These are phyloP conservation scores for Suillus bovinus DNA, from an alignment of 768 basidiomycete genomes.

Conservation along the genomic window DNA sequence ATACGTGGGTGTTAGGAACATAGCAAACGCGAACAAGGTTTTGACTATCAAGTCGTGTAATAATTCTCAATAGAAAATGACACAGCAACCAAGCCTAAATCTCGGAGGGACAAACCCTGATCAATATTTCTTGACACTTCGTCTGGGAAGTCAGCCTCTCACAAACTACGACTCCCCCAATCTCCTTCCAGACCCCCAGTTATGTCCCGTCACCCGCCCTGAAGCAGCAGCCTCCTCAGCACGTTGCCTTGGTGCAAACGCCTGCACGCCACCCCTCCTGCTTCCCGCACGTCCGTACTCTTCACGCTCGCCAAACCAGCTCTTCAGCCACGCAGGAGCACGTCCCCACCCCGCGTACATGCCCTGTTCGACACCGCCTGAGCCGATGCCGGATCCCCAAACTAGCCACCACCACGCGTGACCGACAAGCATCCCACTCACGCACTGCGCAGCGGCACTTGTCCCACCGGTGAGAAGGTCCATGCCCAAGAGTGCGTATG, in stretches of 20 bases:
- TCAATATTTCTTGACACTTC: no score
- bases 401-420: constrained; percentile 83
- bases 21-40: background rate
- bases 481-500: constrained; percentile 71
- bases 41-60: background rate
- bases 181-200: constrained; percentile 58
- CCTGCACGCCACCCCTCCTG: constrained; percentile 53
- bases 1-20: background rate
- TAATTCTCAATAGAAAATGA: background rate
- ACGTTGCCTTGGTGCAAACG: constrained; percentile 51
- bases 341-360: constrained; percentile 40
- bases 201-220: constrained; percentile 33
- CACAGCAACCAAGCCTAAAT: background rate
- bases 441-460: constrained; percentile 48
- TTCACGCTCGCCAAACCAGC: constrained; percentile 42
- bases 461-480: constrained; percentile 70
- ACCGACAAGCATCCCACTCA: constrained; percentile 75
- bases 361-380: constrained; percentile 38
- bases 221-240: constrained; percentile 20
- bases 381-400: constrained; percentile 49
- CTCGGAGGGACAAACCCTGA: background rate
- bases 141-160: background rate
- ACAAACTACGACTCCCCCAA: constrained; percentile 36
- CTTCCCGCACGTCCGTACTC: constrained; percentile 35
- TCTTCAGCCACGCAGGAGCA: constrained; percentile 62